These are phyloP conservation scores for Oryza brachyantha DNA, from an alignment of 176 grass and related monocot species.

Conservation along the genomic window DNA sequence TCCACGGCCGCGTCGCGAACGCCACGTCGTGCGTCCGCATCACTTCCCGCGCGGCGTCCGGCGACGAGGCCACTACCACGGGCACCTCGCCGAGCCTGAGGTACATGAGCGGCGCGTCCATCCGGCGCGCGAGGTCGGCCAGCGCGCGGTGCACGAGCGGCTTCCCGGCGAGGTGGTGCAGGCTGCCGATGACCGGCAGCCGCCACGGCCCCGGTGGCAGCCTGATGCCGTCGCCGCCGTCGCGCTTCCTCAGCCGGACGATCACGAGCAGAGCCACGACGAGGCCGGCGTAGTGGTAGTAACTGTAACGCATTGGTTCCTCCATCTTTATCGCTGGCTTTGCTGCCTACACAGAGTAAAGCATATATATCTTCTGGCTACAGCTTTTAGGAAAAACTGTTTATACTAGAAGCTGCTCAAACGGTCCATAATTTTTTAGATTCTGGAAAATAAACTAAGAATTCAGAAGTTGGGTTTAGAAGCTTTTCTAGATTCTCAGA, in stretches of 20 bases:
- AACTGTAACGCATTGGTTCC: background rate
- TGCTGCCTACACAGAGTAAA: background rate
- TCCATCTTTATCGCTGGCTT: background rate
- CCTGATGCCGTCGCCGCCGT: background rate
- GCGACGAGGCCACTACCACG: conserved; percentile 19
- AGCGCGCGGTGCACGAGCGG: conserved; percentile 29
- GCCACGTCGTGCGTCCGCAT: conserved; percentile 4
- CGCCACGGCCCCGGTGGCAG: too few species aligned
- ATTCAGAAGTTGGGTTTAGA: too few species aligned
- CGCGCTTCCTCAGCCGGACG: background rate
- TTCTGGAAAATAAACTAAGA: too few species aligned
- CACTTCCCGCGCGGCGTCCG: conserved; percentile 22
- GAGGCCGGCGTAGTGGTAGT: background rate
- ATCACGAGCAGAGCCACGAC: conserved; percentile 20
- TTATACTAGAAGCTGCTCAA: too few species aligned
- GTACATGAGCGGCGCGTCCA: conserved; percentile 33
- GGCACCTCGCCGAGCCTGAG: conserved; percentile 41
- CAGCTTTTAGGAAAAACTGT: too few species aligned
- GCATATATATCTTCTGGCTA: too few species aligned
- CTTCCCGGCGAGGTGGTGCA: conserved; percentile 22
- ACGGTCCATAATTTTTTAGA: too few species aligned
- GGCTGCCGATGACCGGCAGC: conserved; percentile 42
- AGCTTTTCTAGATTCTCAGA: too few species aligned
- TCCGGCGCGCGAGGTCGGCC: conserved; percentile 12
- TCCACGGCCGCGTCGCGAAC: conserved; percentile 28